A percentile compares a stretch with the other conserved stretches of the same genome.
These are phyloP conservation scores for Cytospora mali DNA, from an alignment of 2,329 filamentous ascomycete species.

Conservation along the genomic window DNA sequence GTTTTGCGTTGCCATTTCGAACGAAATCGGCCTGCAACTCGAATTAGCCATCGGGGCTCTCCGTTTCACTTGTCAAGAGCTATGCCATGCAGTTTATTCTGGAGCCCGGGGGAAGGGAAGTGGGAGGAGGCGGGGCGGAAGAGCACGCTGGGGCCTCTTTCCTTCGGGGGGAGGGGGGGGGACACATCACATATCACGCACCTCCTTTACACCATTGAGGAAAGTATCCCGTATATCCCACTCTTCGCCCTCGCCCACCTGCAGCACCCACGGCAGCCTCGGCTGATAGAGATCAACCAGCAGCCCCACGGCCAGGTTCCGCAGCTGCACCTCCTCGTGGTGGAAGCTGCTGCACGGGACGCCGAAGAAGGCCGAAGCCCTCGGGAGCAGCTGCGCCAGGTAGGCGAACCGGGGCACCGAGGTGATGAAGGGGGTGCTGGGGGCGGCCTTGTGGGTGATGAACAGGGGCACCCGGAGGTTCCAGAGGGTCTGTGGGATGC, in stretches of 20 bases:
- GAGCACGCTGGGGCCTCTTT: background rate
- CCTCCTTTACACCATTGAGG: conserved; percentile 66
- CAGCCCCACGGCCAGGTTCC: conserved; percentile 56
- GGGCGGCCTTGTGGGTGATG: conserved; percentile 54
- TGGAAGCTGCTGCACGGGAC: conserved; percentile 61
- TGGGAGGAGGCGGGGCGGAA: background rate
- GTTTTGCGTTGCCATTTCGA: conserved; percentile 83
- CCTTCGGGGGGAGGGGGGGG: no score
- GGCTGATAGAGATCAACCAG: conserved; percentile 61
- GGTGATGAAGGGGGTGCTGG: conserved; percentile 54
- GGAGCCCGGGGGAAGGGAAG: background rate
- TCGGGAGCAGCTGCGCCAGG: conserved; percentile 59
- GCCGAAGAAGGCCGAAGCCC: conserved; percentile 56
- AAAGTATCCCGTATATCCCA: conserved; percentile 67
- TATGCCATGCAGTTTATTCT: background rate
- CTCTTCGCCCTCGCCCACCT: conserved; percentile 55
- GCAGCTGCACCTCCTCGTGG: conserved; percentile 56
- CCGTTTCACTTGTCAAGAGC: background rate
- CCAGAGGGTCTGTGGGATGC: conserved; percentile 56
- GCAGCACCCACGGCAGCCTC: conserved; percentile 56
- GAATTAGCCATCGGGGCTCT: conserved; percentile 14
- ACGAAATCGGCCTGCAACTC: conserved; percentile 72
- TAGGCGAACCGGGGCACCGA: conserved; percentile 62
- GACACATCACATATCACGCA: conserved; percentile 30
- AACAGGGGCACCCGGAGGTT: conserved; percentile 55